Percentiles rank a stretch among this genome's conserved stretches.
phyloP scores from a whole-genome alignment of 1,284 basidiomycete genomes.

The Cutaneotrichosporon spelunceum region DNA sequence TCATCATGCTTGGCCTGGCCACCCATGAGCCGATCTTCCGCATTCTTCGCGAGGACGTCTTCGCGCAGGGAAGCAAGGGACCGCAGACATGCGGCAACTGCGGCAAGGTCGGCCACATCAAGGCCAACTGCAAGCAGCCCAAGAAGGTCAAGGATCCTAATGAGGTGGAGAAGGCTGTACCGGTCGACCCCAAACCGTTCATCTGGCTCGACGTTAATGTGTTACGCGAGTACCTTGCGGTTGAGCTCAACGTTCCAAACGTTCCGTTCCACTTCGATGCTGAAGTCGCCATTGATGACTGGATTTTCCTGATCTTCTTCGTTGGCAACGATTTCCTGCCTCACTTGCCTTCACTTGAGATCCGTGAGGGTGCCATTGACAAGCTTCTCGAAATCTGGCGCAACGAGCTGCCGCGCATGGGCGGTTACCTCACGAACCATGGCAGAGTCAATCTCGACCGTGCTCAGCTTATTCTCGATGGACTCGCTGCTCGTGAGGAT shows the following conservation, averaged over 20 bases:
- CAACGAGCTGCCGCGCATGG: constrained; percentile 86
- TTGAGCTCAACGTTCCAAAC: constrained; percentile 80
- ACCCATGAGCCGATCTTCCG: constrained; percentile 98
- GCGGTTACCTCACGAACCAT: constrained; percentile 92
- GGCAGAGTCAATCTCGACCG: constrained; percentile 81
- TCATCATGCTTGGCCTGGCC: constrained; percentile 97
- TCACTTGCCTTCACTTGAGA: constrained; percentile 95
- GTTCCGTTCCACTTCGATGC: constrained; percentile 85
- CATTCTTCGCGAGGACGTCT: constrained; percentile 97
- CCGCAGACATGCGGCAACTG: constrained; percentile 75
- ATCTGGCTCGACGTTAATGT: constrained; percentile 97
- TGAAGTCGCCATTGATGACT: constrained; percentile 98
- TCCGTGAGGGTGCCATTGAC: constrained; percentile 98
- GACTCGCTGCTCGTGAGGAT: constrained; percentile 86
- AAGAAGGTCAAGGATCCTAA: constrained; percentile 57
- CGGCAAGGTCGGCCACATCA: constrained; percentile 90
- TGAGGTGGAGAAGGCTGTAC: constrained; percentile 61
- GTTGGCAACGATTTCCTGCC: constrained; percentile 99
- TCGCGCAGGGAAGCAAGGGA: constrained; percentile 73
- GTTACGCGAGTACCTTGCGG: constrained; percentile 94
- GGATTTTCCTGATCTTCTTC: constrained; percentile 99
- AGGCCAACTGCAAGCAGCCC: constrained; percentile 75
- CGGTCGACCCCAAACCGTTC: constrained; percentile 89
- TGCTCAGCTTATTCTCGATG: constrained; percentile 92
- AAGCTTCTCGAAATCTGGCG: constrained; percentile 95